Evolutionary conservation across 2,329 filamentous ascomycete species (phyloP).

Genomic region (Cercospora sojina): DNA sequence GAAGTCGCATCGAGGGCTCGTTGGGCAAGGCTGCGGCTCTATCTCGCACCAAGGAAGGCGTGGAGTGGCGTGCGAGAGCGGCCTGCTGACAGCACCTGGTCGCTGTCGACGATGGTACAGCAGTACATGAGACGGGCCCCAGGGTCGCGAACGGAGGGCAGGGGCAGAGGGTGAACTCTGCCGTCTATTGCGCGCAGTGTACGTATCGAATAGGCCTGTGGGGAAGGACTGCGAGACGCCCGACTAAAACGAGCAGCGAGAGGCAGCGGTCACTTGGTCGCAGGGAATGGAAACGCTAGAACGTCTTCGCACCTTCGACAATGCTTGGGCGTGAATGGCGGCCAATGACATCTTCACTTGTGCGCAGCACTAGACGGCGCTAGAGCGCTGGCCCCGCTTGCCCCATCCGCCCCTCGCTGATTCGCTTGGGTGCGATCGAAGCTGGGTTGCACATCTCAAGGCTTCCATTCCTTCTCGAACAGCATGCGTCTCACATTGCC

Average conservation of each 20-base stretch:
- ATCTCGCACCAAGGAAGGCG: not conserved
- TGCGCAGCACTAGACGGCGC: not conserved
- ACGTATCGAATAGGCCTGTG: not conserved
- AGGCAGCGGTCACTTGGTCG: conserved; percentile 5
- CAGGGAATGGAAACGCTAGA: conserved; percentile 4
- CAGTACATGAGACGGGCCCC: conserved; percentile 2
- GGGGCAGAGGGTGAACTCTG: not conserved
- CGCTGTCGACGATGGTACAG: not conserved
- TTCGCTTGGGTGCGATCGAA: conserved; percentile 6
- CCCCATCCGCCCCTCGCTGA: not conserved
- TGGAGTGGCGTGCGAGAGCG: not conserved
- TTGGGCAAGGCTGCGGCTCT: conserved; percentile 1
- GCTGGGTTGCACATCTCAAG: conserved; percentile 6
- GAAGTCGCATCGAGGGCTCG: not conserved
- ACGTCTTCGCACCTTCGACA: conserved; percentile 7
- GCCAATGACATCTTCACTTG: not conserved
- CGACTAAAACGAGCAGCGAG: not conserved
- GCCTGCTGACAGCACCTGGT: not conserved
- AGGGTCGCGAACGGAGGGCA: not conserved
- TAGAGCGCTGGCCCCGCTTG: not conserved
- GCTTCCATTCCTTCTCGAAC: conserved; percentile 22
- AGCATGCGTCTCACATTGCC: not conserved
- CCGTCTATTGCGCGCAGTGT: not conserved
- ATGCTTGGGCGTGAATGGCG: not conserved
- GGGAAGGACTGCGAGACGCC: not conserved